Evolutionary conservation across 1,284 basidiomycete species (phyloP).

Genomic region (Boletus coffeatus): DNA sequence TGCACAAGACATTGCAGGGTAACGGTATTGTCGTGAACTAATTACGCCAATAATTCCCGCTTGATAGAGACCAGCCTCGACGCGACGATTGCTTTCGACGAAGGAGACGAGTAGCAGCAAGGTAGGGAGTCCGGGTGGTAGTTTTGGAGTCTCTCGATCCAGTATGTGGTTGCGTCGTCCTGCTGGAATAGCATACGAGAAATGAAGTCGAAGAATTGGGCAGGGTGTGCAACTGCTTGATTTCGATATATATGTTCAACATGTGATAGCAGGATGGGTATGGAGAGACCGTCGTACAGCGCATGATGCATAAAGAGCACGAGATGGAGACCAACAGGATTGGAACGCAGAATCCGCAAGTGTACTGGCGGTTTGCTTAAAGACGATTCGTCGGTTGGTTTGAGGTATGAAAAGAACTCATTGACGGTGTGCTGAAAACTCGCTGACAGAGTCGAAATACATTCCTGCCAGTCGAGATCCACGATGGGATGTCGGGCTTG

Average conservation of each 20-base stretch:
- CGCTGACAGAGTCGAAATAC: constrained; percentile 4
- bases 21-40: constrained; percentile 24
- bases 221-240: constrained; percentile 10
- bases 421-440: constrained; percentile 15
- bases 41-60: constrained; percentile 10
- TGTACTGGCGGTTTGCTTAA: constrained; percentile 33
- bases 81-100: constrained; percentile 8
- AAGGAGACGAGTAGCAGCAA: constrained; percentile 4
- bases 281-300: constrained; percentile 45
- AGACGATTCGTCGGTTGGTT: constrained; percentile 21
- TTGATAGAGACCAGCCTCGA: constrained; percentile 12
- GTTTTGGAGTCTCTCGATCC: constrained; percentile 32
- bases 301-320: constrained; percentile 46
- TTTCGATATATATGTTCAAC: constrained; percentile 34
- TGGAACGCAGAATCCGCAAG: constrained; percentile 29
- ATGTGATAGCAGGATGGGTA: constrained; percentile 33
- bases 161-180: constrained; percentile 36
- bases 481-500: constrained; percentile 38
- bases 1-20: constrained; percentile 39
- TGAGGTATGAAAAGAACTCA: constrained; percentile 17
- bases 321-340: constrained; percentile 22
- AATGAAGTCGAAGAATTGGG: constrained; percentile 35
- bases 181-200: constrained; percentile 35
- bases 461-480: constrained; percentile 34
- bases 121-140: constrained; percentile 22